These are phyloP conservation scores for Podospora australis DNA, from an alignment of 495 filamentous ascomycete genomes.

Conservation along the genomic window DNA sequence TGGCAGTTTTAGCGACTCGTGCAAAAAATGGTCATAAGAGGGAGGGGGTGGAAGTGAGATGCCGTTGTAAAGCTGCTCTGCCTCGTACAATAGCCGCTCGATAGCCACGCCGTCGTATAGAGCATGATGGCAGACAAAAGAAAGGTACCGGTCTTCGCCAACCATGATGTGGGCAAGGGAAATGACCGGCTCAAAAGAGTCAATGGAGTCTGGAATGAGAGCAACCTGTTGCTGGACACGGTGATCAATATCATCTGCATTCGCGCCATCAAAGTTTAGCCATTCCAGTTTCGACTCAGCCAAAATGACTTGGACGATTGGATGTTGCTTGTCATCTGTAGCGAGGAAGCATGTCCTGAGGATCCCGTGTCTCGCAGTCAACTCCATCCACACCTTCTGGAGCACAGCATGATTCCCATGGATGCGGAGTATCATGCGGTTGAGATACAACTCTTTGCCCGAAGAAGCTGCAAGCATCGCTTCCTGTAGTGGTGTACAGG, in stretches of 20 bases:
- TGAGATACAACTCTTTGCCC: conserved; percentile 33
- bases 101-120: conserved; percentile 75
- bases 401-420: conserved; percentile 18
- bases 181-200: conserved; percentile 29
- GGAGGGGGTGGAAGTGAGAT: conserved; percentile 36
- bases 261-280: conserved; percentile 20
- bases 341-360: conserved; percentile 55
- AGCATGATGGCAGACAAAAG: conserved; percentile 66
- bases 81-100: conserved; percentile 55
- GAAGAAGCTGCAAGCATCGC: conserved; percentile 61
- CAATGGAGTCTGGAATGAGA: conserved; percentile 24
- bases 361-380: conserved; percentile 54
- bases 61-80: conserved; percentile 47
- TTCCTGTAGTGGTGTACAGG: conserved; percentile 77
- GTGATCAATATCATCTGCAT: conserved; percentile 13
- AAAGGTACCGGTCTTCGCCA: conserved; percentile 35
- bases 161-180: conserved; percentile 29
- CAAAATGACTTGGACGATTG: conserved; percentile 56
- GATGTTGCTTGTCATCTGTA: conserved; percentile 43
- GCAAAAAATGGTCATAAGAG: conserved; percentile 39
- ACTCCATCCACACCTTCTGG: conserved; percentile 40
- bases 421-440: conserved; percentile 38
- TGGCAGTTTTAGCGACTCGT: conserved; percentile 19
- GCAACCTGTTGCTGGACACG: conserved; percentile 18
- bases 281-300: conserved; percentile 24